Conservation (phyloP, 257 asterid species). For the Solanum ossicruentum region DNA sequence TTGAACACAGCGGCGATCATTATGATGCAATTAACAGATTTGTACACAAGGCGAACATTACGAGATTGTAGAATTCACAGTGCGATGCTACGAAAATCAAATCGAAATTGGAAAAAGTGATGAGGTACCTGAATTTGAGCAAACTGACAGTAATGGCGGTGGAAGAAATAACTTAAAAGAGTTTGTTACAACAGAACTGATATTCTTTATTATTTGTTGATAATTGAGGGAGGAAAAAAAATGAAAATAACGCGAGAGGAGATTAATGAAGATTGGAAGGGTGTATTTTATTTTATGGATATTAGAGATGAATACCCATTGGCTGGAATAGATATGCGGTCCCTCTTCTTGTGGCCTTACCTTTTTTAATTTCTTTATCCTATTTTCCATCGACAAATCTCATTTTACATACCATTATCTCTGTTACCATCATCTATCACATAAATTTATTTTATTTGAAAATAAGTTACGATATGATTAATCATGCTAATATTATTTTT, state of each 20-base stretch:
- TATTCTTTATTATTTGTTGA: neutral
- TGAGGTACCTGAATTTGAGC: neutral
- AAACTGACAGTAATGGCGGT: neutral
- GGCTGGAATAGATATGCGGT: constrained; percentile 42
- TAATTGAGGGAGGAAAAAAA: neutral
- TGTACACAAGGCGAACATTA: neutral
- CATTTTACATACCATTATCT: too few species aligned
- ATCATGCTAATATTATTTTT: too few species aligned
- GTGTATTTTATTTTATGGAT: neutral
- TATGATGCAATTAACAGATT: too few species aligned
- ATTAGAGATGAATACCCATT: constrained; percentile 22
- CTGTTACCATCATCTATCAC: too few species aligned
- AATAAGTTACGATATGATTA: too few species aligned
- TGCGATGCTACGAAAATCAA: neutral
- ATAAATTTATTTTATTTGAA: too few species aligned
- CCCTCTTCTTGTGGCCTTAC: constrained; percentile 38
- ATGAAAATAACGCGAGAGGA: neutral
- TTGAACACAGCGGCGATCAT: neutral
- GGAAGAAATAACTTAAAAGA: neutral
- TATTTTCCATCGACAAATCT: neutral
- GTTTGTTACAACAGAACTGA: constrained; percentile 14
- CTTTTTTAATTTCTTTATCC: neutral
- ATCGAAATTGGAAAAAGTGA: neutral
- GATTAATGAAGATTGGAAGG: neutral
- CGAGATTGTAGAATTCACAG: neutral